Evolutionary conservation across 192 early-diverging fungal genomes (phyloP).

Genomic region (Entophlyctis luteolus): DNA sequence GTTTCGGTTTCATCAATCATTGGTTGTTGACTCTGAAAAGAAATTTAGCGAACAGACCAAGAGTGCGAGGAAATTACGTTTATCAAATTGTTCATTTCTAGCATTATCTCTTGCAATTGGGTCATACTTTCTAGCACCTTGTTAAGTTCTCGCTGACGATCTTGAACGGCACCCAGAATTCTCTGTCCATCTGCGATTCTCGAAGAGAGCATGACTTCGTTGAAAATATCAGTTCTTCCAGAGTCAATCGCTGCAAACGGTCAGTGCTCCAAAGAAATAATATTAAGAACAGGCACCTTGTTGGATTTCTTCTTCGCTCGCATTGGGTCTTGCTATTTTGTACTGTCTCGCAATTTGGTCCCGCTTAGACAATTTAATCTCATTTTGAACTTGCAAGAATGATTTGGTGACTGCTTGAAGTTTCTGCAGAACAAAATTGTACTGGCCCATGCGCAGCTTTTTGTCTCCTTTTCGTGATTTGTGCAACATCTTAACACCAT

Average conservation of each 20-base stretch:
- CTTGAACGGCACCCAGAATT: constrained; percentile 9
- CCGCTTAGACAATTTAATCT: constrained; percentile 13
- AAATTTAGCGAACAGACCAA: not conserved
- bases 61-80: constrained; percentile 1
- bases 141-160: constrained; percentile 14
- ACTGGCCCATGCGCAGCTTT: constrained; percentile 17
- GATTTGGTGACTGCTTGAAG: not conserved
- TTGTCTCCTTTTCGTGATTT: constrained; percentile 18
- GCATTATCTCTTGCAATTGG: constrained; percentile 11
- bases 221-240: constrained; percentile 19
- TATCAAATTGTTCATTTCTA: constrained; percentile 19
- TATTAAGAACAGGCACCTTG: not conserved
- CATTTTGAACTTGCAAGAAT: constrained; percentile 14
- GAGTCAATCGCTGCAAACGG: constrained; percentile 12
- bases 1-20: constrained; percentile 18
- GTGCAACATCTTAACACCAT: constrained; percentile 11
- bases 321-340: constrained; percentile 22
- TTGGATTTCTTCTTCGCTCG: constrained; percentile 20
- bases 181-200: constrained; percentile 1
- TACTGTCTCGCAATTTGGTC: constrained; percentile 30
- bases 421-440: constrained; percentile 14
- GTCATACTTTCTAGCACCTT: constrained; percentile 16
- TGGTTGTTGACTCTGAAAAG: constrained; percentile 11
- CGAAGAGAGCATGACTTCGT: constrained; percentile 9
- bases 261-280: not conserved